Evolutionary conservation across 345 rosid genomes (phyloP).

Genomic region (Reutealis trisperma): DNA sequence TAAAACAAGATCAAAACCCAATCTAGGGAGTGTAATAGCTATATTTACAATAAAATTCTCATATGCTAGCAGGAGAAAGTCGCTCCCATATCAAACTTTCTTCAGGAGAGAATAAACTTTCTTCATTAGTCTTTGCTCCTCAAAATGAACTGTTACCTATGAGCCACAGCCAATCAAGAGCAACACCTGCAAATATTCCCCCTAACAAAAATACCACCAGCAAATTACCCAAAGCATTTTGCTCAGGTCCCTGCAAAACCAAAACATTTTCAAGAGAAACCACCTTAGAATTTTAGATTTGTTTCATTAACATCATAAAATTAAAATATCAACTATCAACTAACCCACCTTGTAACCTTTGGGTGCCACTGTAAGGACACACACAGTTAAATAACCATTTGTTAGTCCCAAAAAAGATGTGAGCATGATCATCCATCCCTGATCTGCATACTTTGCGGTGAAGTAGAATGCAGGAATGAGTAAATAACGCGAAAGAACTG

Average conservation of each 20-base stretch:
- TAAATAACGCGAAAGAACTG: constrained; percentile 54
- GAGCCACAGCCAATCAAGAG: constrained; percentile 88
- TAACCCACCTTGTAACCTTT: constrained; percentile 78
- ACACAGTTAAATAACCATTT: constrained; percentile 81
- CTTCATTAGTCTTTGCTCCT: background rate
- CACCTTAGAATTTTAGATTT: background rate
- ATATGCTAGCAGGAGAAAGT: too few species aligned
- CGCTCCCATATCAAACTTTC: too few species aligned
- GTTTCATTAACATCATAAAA: background rate
- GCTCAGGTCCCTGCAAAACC: constrained; percentile 77
- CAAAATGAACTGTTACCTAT: constrained; percentile 56
- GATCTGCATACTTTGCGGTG: constrained; percentile 79
- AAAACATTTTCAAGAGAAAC: background rate
- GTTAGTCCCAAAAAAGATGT: constrained; percentile 67
- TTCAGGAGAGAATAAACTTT: too few species aligned
- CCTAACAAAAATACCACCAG: constrained; percentile 62
- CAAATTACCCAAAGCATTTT: constrained; percentile 85
- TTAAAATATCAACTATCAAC: too few species aligned
- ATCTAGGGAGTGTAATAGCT: too few species aligned
- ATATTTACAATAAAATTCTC: too few species aligned
- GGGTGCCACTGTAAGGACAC: constrained; percentile 79
- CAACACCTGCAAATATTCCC: constrained; percentile 70
- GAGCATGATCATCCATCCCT: constrained; percentile 91
- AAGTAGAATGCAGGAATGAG: constrained; percentile 84
- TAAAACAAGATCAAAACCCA: too few species aligned